Evolutionary conservation across 129 eudicot species (phyloP).

Genomic region (Saussurea involucrata): DNA sequence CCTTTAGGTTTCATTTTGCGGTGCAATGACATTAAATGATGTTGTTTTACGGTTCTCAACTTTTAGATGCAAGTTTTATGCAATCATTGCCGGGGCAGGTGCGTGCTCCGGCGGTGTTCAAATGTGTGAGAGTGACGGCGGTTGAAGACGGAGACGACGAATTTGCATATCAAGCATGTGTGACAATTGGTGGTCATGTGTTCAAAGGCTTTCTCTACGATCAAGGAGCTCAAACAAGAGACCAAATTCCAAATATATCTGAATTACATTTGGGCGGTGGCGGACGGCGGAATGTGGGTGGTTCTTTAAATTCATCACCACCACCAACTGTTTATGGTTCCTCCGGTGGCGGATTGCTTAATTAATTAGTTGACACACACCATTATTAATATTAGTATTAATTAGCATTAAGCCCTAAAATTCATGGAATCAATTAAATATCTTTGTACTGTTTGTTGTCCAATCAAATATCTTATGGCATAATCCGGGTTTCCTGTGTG

Average conservation of each 20-base stretch:
- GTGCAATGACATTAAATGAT: neutral
- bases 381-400: neutral
- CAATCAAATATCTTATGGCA: slow-evolving; percentile 28
- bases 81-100: slow-evolving; percentile 79
- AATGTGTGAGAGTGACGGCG: slow-evolving; percentile 81
- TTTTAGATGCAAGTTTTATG: slow-evolving; percentile 62
- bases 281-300: slow-evolving; percentile 39
- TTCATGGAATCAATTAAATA: slow-evolving; percentile 8
- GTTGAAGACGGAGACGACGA: slow-evolving; percentile 91
- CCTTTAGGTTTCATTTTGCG: neutral
- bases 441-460: slow-evolving; percentile 18
- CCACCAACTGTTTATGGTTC: slow-evolving; percentile 47
- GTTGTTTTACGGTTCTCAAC: neutral
- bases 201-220: slow-evolving; percentile 90
- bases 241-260: slow-evolving; percentile 56
- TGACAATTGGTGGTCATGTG: slow-evolving; percentile 78
- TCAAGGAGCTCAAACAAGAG: slow-evolving; percentile 69
- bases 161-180: slow-evolving; percentile 85
- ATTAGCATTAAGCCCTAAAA: slow-evolving; percentile 6
- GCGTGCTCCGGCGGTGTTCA: slow-evolving; percentile 87
- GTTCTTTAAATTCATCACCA: slow-evolving; percentile 34
- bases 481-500: slow-evolving; percentile 27
- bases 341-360: slow-evolving; percentile 65
- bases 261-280: slow-evolving; percentile 76
- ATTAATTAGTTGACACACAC: too few species aligned